Conservation (phyloP, 1,139 yeast species). For the Suhomyces guaymorum region DNA sequence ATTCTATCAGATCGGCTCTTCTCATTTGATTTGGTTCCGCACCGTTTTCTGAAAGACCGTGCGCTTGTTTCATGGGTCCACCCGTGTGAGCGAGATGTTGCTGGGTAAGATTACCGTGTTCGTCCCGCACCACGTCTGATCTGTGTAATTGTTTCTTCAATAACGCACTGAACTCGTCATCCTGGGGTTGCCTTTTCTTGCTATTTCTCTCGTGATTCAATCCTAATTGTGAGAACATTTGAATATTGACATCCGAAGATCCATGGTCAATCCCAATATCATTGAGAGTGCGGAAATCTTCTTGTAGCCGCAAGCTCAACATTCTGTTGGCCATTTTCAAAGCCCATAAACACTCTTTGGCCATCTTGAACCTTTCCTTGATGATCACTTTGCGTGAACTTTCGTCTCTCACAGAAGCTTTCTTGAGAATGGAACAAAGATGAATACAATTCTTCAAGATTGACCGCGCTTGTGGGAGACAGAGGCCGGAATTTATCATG, state of each 20-base stretch:
- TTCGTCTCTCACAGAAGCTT: constrained; percentile 34
- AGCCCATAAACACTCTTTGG: constrained; percentile 65
- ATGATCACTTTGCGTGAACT: constrained; percentile 28
- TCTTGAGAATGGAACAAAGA: constrained; percentile 29
- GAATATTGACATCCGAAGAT: constrained; percentile 52
- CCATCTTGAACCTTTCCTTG: constrained; percentile 56
- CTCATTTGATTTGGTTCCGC: too few species aligned
- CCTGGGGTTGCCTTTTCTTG: constrained; percentile 13
- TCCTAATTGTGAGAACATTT: constrained; percentile 51
- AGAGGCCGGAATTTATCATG: constrained; percentile 46
- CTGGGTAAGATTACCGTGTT: too few species aligned
- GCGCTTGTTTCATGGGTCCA: too few species aligned
- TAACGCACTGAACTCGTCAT: constrained; percentile 23
- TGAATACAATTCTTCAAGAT: constrained; percentile 29
- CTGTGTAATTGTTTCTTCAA: constrained; percentile 26
- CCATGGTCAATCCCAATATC: constrained; percentile 59
- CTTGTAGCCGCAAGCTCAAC: constrained; percentile 46
- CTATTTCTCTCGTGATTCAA: constrained; percentile 11
- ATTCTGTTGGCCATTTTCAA: constrained; percentile 57
- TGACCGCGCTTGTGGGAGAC: constrained; percentile 25
- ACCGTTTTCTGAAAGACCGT: too few species aligned
- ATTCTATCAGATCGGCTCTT: too few species aligned
- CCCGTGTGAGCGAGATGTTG: too few species aligned
- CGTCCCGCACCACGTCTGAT: constrained; percentile 1
- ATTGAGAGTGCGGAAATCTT: constrained; percentile 38